phyloP scores from a whole-genome alignment of 176 grass and related monocot genomes.

The Lolium perenne region DNA sequence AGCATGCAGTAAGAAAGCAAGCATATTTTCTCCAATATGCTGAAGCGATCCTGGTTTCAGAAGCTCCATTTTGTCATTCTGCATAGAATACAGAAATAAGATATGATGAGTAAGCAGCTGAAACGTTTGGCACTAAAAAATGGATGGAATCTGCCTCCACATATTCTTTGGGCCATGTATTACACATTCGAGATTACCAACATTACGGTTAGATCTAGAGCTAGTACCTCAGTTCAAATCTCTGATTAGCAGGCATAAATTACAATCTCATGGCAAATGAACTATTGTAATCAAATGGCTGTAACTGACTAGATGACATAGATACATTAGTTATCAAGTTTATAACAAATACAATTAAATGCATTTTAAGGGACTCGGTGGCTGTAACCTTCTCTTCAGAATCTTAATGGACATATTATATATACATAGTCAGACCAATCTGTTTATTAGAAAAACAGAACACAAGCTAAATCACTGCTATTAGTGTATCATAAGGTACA shows the following conservation, averaged over 20 bases:
- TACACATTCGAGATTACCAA: background rate
- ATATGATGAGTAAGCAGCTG: conserved; percentile 9
- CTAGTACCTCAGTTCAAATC: background rate
- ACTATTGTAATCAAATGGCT: conserved; percentile 2
- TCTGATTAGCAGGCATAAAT: background rate
- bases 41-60: conserved; percentile 95
- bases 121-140: conserved; percentile 1
- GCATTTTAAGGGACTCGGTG: background rate
- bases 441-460: background rate
- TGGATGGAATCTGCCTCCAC: background rate
- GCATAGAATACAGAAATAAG: conserved; percentile 45
- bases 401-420: background rate
- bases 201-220: conserved; percentile 23
- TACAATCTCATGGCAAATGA: background rate
- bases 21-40: conserved; percentile 97
- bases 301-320: background rate
- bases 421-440: background rate
- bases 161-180: conserved; percentile 23
- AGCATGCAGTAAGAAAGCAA: conserved; percentile 87
- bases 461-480: conserved; percentile 15
- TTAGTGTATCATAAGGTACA: conserved; percentile 25
- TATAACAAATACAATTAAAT: conserved; percentile 1
- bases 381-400: background rate
- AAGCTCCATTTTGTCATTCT: conserved; percentile 98
- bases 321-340: conserved; percentile 2